Base-by-base conservation (phyloP, 108 stramenopile species). In the Skeletonema menzelii region DNA sequence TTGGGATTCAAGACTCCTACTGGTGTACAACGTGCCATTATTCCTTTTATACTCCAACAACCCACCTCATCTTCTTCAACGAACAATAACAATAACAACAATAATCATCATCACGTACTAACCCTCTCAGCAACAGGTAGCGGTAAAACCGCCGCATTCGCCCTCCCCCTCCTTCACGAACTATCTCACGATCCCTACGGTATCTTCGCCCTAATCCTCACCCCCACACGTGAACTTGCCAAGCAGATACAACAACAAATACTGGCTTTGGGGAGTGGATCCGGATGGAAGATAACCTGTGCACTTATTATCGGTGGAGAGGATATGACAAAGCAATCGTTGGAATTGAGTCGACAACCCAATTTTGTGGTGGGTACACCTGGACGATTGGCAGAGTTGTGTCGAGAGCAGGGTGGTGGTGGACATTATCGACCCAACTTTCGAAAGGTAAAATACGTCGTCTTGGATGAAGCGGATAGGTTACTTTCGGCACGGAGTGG, bases 401-500 rank as follows among this genome's bases (percentile, higher is more conserved):
- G 98, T 27, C 86, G 92, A 8, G 90, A 42, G 30, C 30, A 30
- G 31, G 31, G 31, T 37, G 73, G 73, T 13, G 22, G 8, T 53
- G 4, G n/a, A 11, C 86, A 82, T 5, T 56, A 63, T 60, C 63
- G 86, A 22, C 94, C 94, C 5, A 86, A 84, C 60, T 77, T 91
- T 28, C 75, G 76, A 27, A 93, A 95, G 59, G 84, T 91, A 7
- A 80, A 76, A 32, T 97, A 84, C 72, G 71, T 99, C 37, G 97
- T 99, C 12, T 80, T 99, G 63, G 99, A 99, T 66, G 99, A 99
- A 76, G 99, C 99, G 2, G 99, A 99, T 87, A 94, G 99, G 26
- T 74, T 99, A 63, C 70, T 99, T 59, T 70, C 87, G 12, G 78
- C 91, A 19, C 75, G 81, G 34, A 91, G 84, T 58, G 94, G 94